Evolutionary conservation across 192 early-diverging fungal species (phyloP).

Genomic region (Linnemannia zychae): DNA sequence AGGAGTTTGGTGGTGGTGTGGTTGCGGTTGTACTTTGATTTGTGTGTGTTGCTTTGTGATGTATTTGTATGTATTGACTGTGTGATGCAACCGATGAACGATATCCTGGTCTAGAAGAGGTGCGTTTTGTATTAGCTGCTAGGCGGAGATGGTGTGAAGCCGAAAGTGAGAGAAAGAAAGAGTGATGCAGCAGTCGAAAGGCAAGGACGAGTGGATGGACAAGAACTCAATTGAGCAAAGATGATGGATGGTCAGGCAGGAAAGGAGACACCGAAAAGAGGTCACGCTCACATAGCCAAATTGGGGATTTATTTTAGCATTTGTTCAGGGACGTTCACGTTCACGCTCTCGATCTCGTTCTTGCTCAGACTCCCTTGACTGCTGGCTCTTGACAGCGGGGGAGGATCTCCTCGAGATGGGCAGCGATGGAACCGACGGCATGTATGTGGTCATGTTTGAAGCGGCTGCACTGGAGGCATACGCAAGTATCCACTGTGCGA

Average conservation of each 20-base stretch:
- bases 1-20: background rate
- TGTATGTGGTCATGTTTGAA: conserved; percentile 49
- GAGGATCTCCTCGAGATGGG: conserved; percentile 42
- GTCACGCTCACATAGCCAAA: background rate
- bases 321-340: background rate
- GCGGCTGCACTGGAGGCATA: conserved; percentile 47
- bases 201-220: conserved; percentile 15
- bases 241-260: background rate
- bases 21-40: background rate
- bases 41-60: background rate
- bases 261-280: conserved; percentile 4
- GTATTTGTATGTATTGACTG: background rate
- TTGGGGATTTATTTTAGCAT: background rate
- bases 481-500: conserved; percentile 45
- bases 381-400: conserved; percentile 19
- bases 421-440: conserved; percentile 44
- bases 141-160: background rate
- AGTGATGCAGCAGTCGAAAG: background rate
- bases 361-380: background rate
- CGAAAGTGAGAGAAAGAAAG: background rate
- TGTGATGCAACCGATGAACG: background rate
- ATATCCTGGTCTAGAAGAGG: background rate
- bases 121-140: background rate
- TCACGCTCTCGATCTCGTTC: background rate
- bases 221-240: background rate